Evolutionary conservation across 805 yeast species (phyloP).

Genomic region (Spathaspora hagerdaliae): DNA sequence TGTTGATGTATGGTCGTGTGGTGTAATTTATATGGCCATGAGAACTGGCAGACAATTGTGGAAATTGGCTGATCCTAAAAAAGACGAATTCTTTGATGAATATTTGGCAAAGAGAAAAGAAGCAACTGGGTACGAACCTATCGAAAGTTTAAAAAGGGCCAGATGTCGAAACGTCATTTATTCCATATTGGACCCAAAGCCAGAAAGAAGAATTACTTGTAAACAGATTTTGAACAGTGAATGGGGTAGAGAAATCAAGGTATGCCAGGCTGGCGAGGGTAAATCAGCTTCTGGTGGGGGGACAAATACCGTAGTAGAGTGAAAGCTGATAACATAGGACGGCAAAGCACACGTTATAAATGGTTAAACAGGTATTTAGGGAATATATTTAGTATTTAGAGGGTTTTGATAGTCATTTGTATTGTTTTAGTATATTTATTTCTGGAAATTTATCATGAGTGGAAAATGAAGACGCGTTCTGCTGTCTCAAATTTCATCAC

Average conservation of each 20-base stretch:
- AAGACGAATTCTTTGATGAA: slow-evolving; percentile 75
- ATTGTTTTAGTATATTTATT: too few relatives aligned
- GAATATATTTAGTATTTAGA: too few relatives aligned
- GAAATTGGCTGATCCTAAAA: slow-evolving; percentile 70
- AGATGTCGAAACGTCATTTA: slow-evolving; percentile 91
- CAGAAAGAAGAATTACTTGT: slow-evolving; percentile 82
- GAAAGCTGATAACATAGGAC: too few relatives aligned
- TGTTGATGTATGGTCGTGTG: slow-evolving; percentile 90
- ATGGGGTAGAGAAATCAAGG: slow-evolving; percentile 88
- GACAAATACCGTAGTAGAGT: too few relatives aligned
- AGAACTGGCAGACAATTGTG: slow-evolving; percentile 92
- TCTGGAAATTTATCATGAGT: too few relatives aligned
- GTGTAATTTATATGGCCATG: slow-evolving; percentile 90
- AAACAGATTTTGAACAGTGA: slow-evolving; percentile 86
- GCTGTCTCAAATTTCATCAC: too few relatives aligned
- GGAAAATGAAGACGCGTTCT: too few relatives aligned
- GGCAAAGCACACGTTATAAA: too few relatives aligned
- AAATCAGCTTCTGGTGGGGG: neutral
- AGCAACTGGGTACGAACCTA: slow-evolving; percentile 86
- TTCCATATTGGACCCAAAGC: slow-evolving; percentile 88
- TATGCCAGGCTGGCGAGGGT: slow-evolving; percentile 67
- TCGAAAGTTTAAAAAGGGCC: slow-evolving; percentile 78
- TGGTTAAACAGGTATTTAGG: too few relatives aligned
- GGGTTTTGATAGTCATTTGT: too few relatives aligned
- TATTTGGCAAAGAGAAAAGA: slow-evolving; percentile 78